Base-by-base conservation (phyloP, 139 green algal species). In the Zygnema cylindricum region DNA sequence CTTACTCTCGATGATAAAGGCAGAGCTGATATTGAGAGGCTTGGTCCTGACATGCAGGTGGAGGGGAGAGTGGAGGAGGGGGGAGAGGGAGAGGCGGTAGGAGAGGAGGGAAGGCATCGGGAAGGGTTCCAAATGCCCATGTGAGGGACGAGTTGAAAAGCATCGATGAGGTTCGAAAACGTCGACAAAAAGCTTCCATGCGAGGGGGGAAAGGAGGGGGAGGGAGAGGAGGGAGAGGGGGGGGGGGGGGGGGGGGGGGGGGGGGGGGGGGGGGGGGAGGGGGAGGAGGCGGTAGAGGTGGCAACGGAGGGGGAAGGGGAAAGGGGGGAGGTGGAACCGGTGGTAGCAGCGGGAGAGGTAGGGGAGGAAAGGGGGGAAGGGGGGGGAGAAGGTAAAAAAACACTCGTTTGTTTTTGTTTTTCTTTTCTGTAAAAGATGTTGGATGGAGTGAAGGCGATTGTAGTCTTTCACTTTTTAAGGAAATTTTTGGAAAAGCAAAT, bases 131-230 rank as follows among this genome's bases (percentile, higher is more conserved):
- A 0, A 81, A 81, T 81, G 82, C 43, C 22, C 38, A 54, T 42
- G 82, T 87, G n/a, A 42, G 42, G 38, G 57, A 82, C 82, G 82
- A 87, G 43, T 55, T 87, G 25, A 22, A 55, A 21, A 84, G 82
- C 33, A 71, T 87, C 25, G 82, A 87, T 43, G 82, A 87, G n/a
- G 43, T 87, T 0, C 1, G 82, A 33, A 87, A 87, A 54, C 43
- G n/a, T 23, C 82, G 82, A 7, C 82, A 87, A 0, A 87, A 82
- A 0, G 25, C 25, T 2, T 11, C 49, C 11, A 43, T 21, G 0
- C 30, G 82, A 81, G 82, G 82, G 11, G 77, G 77, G n/a, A 63
- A 33, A 3, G 55, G 77, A 40, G 73, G 73, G 42, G 73, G 73
- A 69, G 73, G 73, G 35, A 43, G 73, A 1, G 79, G 79, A 54